Base-by-base conservation (phyloP, 306 rosid species). In the Prunus davidiana region DNA sequence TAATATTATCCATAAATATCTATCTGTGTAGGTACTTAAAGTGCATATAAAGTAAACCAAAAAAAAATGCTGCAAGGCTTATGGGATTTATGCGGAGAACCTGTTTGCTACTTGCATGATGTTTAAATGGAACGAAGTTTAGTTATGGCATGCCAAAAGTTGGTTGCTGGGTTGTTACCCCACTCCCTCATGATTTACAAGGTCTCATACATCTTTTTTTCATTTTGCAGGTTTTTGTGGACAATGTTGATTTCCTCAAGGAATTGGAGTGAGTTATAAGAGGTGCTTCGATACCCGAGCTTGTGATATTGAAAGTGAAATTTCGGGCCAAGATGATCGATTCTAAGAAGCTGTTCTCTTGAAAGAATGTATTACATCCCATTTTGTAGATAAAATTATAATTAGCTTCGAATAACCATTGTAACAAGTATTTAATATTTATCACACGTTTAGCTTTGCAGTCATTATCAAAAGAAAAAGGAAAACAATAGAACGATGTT, bases 221-320 rank as follows among this genome's bases (percentile, higher is more conserved):
- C n/a, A 38, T 67, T 76, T 43, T 80, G 47, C 93, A 92, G 99
- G 99, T 95, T 76, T 95, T 95, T 77, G 97, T 92, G 83, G 99
- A 95, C 86, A 95, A 92, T 84, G 76, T 84, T 50, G 99, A 92
- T 78, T 92, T 92, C 74, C 73, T 70, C 5, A 92, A 86, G 88
- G 97, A 92, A 77, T 80, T 92, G 86, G 91, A 89, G 86, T 95
- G 86, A 84, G 55, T 51, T 79, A 52, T 67, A 58, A 10, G 28
- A 45, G 14, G 16, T 43, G 46, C 71, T 66, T 38, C 76, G 47
- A 14, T 24, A 56, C 64, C 60, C 73, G 67, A 64, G 73, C 76
- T 71, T 75, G 81, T 46, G 67, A 73, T 25, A 32, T 71, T 76
- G 38, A 64, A 65, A 72, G 43, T 81, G 64, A 76, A 68, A 57